These are phyloP conservation scores for Phtheirospermum japonicum DNA, from an alignment of 257 asterid species.

Conservation along the genomic window DNA sequence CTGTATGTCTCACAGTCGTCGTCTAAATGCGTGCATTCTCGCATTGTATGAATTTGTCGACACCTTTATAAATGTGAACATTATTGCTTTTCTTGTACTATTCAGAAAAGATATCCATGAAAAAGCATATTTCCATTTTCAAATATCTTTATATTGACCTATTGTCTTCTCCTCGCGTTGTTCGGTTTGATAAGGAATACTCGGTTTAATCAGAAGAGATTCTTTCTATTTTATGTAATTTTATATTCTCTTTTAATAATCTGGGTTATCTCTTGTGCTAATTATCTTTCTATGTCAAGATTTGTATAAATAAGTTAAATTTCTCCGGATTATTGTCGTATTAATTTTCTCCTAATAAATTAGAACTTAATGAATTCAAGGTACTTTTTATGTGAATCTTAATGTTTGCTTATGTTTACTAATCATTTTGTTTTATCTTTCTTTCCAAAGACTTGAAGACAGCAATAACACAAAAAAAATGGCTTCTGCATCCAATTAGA, in stretches of 20 bases:
- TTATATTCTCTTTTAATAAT: background rate
- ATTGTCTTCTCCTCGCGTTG: background rate
- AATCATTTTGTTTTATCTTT: slow-evolving; percentile 1
- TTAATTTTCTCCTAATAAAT: background rate
- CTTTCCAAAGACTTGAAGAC: slow-evolving; percentile 25
- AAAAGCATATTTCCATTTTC: background rate
- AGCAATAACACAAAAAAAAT: slow-evolving; percentile 35
- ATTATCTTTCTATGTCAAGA: too few species aligned
- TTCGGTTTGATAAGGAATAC: background rate
- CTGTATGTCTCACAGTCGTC: background rate
- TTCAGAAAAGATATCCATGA: background rate
- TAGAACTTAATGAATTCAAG: background rate
- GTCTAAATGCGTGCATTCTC: background rate
- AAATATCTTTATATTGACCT: background rate
- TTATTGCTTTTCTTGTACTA: background rate
- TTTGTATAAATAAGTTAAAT: too few species aligned
- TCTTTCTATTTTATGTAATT: background rate
- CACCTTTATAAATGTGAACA: background rate
- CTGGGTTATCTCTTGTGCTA: background rate
- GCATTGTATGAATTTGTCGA: too few species aligned
- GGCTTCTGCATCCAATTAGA: slow-evolving; percentile 64
- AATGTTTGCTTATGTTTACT: background rate
- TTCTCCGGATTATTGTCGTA: too few species aligned
- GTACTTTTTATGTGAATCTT: background rate
- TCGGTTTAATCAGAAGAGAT: slow-evolving; percentile 3